phyloP scores from a whole-genome alignment of 2,329 filamentous ascomycete species.

The Capronia coronata region DNA sequence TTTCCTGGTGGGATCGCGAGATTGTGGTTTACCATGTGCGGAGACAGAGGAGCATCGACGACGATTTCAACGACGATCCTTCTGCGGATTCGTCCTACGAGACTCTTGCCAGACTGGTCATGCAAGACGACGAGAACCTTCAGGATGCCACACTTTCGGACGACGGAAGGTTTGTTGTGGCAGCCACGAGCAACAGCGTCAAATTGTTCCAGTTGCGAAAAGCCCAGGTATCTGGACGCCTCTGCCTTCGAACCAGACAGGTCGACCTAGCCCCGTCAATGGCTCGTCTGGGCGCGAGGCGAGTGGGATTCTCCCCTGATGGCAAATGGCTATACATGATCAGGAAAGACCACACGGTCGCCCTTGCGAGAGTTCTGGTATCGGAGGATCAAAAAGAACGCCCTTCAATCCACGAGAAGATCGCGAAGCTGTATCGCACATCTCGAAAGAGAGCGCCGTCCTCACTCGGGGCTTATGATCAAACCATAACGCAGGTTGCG shows the following conservation, averaged over 20 bases:
- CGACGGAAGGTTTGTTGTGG: conserved; percentile 67
- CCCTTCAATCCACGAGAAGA: conserved; percentile 41
- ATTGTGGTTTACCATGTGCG: conserved; percentile 66
- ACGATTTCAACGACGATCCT: conserved; percentile 2
- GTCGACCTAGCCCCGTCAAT: conserved; percentile 57
- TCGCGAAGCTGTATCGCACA: conserved; percentile 37
- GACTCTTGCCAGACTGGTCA: conserved; percentile 19
- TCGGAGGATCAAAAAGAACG: conserved; percentile 39
- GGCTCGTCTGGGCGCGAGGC: conserved; percentile 58
- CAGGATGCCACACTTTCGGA: conserved; percentile 65
- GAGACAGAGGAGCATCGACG: conserved; percentile 4
- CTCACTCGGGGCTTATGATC: conserved; percentile 57
- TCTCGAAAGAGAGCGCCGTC: conserved; percentile 37
- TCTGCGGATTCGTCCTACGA: conserved; percentile 19
- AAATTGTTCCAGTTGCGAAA: conserved; percentile 64
- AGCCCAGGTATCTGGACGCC: conserved; percentile 5
- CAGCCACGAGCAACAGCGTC: conserved; percentile 66
- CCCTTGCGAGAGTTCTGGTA: conserved; percentile 45
- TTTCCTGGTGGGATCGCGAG: conserved; percentile 89
- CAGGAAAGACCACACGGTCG: conserved; percentile 55
- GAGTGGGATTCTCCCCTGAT: conserved; percentile 50
- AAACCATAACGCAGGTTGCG: conserved; percentile 63
- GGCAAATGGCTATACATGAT: conserved; percentile 44
- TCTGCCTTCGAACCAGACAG: conserved; percentile 53
- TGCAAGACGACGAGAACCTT: conserved; percentile 70